Conservation (phyloP, 805 yeast species). For the Ogataea pini region DNA sequence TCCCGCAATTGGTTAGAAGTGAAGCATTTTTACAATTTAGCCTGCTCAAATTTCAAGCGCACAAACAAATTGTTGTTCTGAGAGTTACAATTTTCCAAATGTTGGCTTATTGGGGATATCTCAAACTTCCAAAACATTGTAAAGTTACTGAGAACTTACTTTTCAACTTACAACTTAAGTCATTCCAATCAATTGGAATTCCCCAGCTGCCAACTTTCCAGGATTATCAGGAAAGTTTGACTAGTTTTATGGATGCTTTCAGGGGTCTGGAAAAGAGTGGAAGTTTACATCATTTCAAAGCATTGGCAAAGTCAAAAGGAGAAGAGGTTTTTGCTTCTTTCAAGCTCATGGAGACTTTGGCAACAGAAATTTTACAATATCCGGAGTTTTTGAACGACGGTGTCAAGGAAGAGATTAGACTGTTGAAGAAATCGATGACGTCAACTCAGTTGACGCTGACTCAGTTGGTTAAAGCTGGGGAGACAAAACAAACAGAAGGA, state of each 20-base stretch:
- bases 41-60: constrained; percentile 13
- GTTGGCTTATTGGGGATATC: constrained; percentile 25
- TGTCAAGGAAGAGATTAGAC: constrained; percentile 13
- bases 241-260: constrained; percentile 20
- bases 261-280: constrained; percentile 12
- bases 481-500: constrained; percentile 3
- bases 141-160: constrained; percentile 37
- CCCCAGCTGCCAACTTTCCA: constrained; percentile 62
- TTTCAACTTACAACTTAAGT: constrained; percentile 68
- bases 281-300: constrained; percentile 16
- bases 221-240: constrained; percentile 32
- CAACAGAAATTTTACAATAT: constrained; percentile 9
- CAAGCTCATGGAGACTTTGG: constrained; percentile 10
- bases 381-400: constrained; percentile 11
- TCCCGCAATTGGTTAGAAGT: constrained; percentile 16
- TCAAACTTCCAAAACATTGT: constrained; percentile 32
- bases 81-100: constrained; percentile 29
- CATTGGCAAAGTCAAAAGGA: constrained; percentile 17
- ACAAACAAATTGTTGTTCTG: constrained; percentile 22
- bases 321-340: constrained; percentile 18
- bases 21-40: constrained; percentile 18
- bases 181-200: constrained; percentile 76
- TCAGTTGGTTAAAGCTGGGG: constrained; percentile 19
- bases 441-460: constrained; percentile 28
- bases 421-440: constrained; percentile 32